phyloP scores from a whole-genome alignment of 1,139 yeast genomes.

The Diutina catenulata region DNA sequence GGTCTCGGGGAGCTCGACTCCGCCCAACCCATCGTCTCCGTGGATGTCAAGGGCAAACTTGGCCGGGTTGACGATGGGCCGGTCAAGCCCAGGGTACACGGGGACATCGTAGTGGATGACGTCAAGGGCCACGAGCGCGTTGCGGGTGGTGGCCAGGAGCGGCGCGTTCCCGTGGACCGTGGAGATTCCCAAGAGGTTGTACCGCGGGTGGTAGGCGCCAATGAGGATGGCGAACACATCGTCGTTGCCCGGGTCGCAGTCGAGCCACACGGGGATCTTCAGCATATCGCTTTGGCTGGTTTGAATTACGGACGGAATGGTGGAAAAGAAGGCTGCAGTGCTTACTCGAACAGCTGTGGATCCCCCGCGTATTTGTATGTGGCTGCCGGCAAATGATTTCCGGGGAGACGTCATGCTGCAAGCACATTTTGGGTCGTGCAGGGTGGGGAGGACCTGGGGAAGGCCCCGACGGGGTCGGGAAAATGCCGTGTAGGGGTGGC shows the following conservation, averaged over 20 bases:
- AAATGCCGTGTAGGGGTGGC: too few relatives aligned
- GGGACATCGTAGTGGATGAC: constrained; percentile 35
- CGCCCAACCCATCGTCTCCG: constrained; percentile 69
- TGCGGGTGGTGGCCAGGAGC: constrained; percentile 52
- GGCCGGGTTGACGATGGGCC: constrained; percentile 42
- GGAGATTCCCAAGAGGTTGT: constrained; percentile 59
- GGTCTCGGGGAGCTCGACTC: constrained; percentile 22
- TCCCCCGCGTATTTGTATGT: constrained; percentile 6
- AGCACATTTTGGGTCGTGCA: too few relatives aligned
- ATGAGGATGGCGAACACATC: constrained; percentile 71
- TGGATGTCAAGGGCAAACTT: constrained; percentile 54
- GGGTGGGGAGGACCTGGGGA: too few relatives aligned
- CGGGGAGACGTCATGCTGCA: background rate
- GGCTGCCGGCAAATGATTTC: background rate
- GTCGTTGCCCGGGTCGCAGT: constrained; percentile 90
- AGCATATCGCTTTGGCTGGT: background rate
- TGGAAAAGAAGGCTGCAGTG: background rate
- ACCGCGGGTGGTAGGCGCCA: constrained; percentile 46
- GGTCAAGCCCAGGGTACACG: constrained; percentile 55
- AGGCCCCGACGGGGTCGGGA: too few relatives aligned
- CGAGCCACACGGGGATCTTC: constrained; percentile 65
- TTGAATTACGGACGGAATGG: background rate
- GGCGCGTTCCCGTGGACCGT: constrained; percentile 79
- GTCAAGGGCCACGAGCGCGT: constrained; percentile 57
- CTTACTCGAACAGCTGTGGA: constrained; percentile 23